Base-by-base conservation (phyloP, 2,329 filamentous ascomycete species). In the Boeremia exigua region DNA sequence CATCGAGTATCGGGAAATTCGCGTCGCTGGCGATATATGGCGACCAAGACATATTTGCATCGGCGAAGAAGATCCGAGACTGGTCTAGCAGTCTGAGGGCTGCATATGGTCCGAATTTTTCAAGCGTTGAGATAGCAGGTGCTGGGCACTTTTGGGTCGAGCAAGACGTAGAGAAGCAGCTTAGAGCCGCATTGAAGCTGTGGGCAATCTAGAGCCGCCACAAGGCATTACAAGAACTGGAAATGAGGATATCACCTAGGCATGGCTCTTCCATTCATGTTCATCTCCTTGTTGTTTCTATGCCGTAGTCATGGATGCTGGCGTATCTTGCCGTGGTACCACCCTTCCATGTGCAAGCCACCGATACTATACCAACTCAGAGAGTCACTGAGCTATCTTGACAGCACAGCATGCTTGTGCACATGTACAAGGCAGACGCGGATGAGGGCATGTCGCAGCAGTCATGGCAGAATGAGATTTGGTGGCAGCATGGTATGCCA, bases 11-110 rank as follows among this genome's bases (percentile, higher is more conserved):
- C 33, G 66, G 63, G 5, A 67, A 63, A 33, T 62, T 71, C 43
- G 48, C 49, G 5, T 88, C 88, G 0, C 72, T 96, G 30, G 87
- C 86, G 0, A 75, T 96, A 0, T 96, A 88, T 68, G 94, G 93
- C 1, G 85, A 88, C 46, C 80, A 83, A 4, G 93, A 98, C 72
- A 77, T 82, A 0, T 96, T 97, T 61, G 87, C 90, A 1, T 84
- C 87, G 1, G 79, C 79, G 3, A 82, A 81, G 54, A 90, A 85
- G 72, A 79, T 93, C 63, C 81, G 84, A 10, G 76, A 80, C 1
- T 96, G 93, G 93, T 79, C 80, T 9, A 76, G 78, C 36, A 81
- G 79, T 56, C 75, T 93, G 39, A 72, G 75, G 15, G 70, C 49
- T 4, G 69, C 67, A 4, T 34, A 62, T 8, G 62, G 54, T 4